phyloP scores from a whole-genome alignment of 129 eudicot genomes.

The Artemisia tridentata region DNA sequence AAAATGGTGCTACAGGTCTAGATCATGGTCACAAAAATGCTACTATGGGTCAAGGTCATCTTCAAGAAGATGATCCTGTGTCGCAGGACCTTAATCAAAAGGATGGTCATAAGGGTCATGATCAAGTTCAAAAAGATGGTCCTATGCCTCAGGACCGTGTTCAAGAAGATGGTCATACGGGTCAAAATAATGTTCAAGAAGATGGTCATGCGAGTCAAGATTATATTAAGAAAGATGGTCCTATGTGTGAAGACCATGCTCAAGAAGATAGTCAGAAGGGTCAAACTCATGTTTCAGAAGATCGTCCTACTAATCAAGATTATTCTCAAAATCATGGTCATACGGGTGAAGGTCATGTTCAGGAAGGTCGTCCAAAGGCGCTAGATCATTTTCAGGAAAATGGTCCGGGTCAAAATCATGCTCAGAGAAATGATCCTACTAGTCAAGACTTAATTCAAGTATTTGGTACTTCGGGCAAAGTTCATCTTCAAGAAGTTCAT shows the following conservation, averaged over 20 bases:
- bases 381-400: neutral
- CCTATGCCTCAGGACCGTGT: neutral
- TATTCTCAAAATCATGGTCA: neutral
- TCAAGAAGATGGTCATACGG: conserved; percentile 1
- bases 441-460: neutral
- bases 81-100: neutral
- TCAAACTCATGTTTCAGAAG: conserved; percentile 3
- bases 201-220: neutral
- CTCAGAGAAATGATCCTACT: neutral
- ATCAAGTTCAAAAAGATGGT: neutral
- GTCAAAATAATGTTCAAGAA: neutral
- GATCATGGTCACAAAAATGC: neutral
- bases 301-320: neutral
- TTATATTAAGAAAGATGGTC: conserved; percentile 10
- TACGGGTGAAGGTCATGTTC: neutral
- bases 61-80: neutral
- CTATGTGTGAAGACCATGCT: neutral
- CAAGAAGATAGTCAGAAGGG: neutral
- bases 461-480: neutral
- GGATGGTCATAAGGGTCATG: neutral
- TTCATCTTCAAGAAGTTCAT: neutral
- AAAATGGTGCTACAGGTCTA: neutral
- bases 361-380: neutral
- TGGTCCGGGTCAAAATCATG: conserved; percentile 4
- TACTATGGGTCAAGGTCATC: neutral